Percentiles rank a stretch among this genome's conserved stretches.
Conservation (phyloP, 2,329 filamentous ascomycete genomes). For the Scopulariopsis brevicaulis region DNA sequence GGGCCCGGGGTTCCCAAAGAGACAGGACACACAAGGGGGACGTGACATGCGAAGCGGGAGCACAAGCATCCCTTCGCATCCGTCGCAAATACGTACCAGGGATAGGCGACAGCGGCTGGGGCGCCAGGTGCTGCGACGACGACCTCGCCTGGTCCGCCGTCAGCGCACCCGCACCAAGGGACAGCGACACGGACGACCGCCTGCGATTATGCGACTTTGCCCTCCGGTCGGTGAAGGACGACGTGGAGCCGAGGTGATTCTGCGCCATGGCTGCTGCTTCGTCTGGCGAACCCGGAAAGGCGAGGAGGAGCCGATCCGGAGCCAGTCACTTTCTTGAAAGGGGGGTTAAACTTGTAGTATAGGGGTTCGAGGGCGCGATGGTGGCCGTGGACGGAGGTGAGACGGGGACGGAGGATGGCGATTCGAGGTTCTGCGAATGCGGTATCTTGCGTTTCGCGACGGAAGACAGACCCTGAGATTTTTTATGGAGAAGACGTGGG, state of each 20-base stretch:
- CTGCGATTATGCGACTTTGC: constrained; percentile 15
- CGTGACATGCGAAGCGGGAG: not conserved
- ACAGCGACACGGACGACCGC: constrained; percentile 18
- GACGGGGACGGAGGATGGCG: not conserved
- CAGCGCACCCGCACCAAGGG: constrained; percentile 9
- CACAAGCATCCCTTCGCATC: not conserved
- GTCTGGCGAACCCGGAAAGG: not conserved
- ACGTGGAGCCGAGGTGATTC: not conserved
- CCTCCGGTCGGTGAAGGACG: constrained; percentile 3
- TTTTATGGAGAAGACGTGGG: not conserved
- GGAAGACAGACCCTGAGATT: not conserved
- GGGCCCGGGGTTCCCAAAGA: not conserved
- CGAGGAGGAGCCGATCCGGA: not conserved
- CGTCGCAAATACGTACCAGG: constrained; percentile 32
- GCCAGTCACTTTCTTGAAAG: not conserved
- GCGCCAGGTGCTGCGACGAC: constrained; percentile 20
- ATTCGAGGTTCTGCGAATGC: not conserved
- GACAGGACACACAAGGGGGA: not conserved
- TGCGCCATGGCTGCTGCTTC: not conserved
- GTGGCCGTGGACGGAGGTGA: not conserved
- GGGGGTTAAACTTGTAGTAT: not conserved
- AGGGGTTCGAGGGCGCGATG: not conserved
- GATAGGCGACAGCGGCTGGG: constrained; percentile 34
- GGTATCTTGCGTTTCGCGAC: not conserved
- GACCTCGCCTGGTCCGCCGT: constrained; percentile 3